Evolutionary conservation across 2,329 filamentous ascomycete species (phyloP).

Genomic region (Hymenoscyphus fructigenus): DNA sequence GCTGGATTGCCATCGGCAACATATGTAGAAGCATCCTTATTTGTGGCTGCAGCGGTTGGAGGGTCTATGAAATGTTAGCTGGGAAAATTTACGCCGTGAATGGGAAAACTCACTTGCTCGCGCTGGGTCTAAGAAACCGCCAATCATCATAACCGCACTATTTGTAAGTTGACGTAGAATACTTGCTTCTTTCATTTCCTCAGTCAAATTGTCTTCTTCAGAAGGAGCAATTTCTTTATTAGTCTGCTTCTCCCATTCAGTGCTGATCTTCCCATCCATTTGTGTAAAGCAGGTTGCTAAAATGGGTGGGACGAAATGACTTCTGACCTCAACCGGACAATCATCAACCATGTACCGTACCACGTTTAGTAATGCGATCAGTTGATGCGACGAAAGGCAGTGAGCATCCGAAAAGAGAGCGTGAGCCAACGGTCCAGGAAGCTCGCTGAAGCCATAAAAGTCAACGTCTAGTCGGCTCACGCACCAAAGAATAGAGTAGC

Average conservation of each 20-base stretch:
- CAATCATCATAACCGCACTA: conserved; percentile 87
- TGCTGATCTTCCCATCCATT: conserved; percentile 81
- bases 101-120: conserved; percentile 54
- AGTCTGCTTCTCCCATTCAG: conserved; percentile 81
- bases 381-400: conserved; percentile 84
- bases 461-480: conserved; percentile 83
- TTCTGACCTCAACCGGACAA: conserved; percentile 76
- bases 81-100: neutral
- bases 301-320: conserved; percentile 81
- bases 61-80: conserved; percentile 22
- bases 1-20: conserved; percentile 19
- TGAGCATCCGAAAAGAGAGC: conserved; percentile 82
- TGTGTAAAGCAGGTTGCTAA: conserved; percentile 79
- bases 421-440: conserved; percentile 79
- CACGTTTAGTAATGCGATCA: conserved; percentile 89
- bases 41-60: conserved; percentile 15
- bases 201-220: conserved; percentile 76
- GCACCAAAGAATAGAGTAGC: conserved; percentile 91
- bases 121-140: conserved; percentile 79
- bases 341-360: conserved; percentile 88
- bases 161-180: conserved; percentile 91
- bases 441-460: conserved; percentile 86
- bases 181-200: conserved; percentile 98
- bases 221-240: conserved; percentile 59
- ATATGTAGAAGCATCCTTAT: conserved; percentile 35